Conservation (phyloP, 768 basidiomycete species). For the Mycena belliarum region DNA sequence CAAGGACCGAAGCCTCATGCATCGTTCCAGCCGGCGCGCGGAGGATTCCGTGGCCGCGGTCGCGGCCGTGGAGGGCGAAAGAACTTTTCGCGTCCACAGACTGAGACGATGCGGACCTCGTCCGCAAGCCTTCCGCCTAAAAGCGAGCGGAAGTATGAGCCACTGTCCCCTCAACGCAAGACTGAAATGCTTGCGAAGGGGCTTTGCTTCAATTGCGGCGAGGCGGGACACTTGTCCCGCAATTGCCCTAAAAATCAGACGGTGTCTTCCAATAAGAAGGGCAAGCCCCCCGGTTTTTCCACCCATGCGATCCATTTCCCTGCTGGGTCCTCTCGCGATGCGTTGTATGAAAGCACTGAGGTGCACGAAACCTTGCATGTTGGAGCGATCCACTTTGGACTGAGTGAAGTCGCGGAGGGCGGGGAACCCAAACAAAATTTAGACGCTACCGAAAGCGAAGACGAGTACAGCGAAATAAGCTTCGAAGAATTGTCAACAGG, state of each 20-base stretch:
- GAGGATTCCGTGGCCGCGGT: not conserved
- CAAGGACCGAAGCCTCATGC: no score
- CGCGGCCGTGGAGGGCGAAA: not conserved
- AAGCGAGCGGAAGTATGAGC: not conserved
- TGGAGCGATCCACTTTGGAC: not conserved
- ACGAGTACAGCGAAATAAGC: not conserved
- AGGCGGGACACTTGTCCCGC: not conserved
- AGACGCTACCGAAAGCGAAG: not conserved
- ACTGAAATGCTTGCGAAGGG: conserved; percentile 2
- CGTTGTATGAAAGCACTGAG: not conserved
- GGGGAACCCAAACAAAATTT: not conserved
- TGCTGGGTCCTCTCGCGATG: not conserved
- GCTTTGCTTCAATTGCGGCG: not conserved
- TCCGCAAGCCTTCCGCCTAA: not conserved
- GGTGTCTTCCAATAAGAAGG: not conserved
- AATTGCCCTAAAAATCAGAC: not conserved
- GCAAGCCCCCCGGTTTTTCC: not conserved
- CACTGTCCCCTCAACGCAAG: not conserved
- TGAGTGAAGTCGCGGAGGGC: not conserved
- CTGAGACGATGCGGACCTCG: not conserved
- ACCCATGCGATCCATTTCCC: not conserved
- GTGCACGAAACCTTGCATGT: not conserved
- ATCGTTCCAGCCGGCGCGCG: not conserved
- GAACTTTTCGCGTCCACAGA: not conserved
- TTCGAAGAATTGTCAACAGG: not conserved